These are phyloP conservation scores for Arachis stenosperma DNA, from an alignment of 306 rosid species.

Conservation along the genomic window DNA sequence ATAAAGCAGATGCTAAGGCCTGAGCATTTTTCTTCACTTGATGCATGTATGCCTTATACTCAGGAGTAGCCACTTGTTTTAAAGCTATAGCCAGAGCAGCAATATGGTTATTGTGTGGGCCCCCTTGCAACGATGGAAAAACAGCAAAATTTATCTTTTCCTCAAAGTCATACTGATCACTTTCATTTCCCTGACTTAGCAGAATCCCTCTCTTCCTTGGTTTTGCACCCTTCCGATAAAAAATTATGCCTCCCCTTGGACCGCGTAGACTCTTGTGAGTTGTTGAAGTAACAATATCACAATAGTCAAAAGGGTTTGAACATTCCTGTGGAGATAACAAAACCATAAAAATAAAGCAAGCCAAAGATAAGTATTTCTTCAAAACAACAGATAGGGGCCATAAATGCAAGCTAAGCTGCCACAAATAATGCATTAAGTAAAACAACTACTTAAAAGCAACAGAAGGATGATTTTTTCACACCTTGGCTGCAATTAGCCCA, in stretches of 20 bases:
- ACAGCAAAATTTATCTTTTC: slow-evolving; percentile 94
- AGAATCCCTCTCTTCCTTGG: slow-evolving; percentile 80
- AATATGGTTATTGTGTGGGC: slow-evolving; percentile 96
- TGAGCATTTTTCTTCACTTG: slow-evolving; percentile 96
- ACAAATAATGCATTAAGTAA: background rate
- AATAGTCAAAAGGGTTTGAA: slow-evolving; percentile 85
- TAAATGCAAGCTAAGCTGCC: slow-evolving; percentile 18
- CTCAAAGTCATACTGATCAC: slow-evolving; percentile 81
- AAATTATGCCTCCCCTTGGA: slow-evolving; percentile 98
- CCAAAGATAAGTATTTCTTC: slow-evolving; percentile 14
- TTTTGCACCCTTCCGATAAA: slow-evolving; percentile 82
- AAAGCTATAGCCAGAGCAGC: slow-evolving; percentile 98
- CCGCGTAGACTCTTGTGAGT: slow-evolving; percentile 99
- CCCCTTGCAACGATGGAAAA: slow-evolving; percentile 95
- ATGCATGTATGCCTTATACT: slow-evolving; percentile 85
- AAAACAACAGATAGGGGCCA: slow-evolving; percentile 5
- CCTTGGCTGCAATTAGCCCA: slow-evolving; percentile 91
- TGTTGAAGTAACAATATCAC: slow-evolving; percentile 95
- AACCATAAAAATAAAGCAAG: slow-evolving; percentile 12
- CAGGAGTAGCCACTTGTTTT: slow-evolving; percentile 86
- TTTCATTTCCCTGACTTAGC: slow-evolving; percentile 67
- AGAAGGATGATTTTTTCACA: slow-evolving; percentile 41
- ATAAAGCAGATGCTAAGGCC: slow-evolving; percentile 80
- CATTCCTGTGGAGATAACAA: slow-evolving; percentile 63
- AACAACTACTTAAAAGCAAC: background rate